These are phyloP conservation scores for Akanthomyces lecanii DNA, from an alignment of 2,329 filamentous ascomycete species.

Conservation along the genomic window DNA sequence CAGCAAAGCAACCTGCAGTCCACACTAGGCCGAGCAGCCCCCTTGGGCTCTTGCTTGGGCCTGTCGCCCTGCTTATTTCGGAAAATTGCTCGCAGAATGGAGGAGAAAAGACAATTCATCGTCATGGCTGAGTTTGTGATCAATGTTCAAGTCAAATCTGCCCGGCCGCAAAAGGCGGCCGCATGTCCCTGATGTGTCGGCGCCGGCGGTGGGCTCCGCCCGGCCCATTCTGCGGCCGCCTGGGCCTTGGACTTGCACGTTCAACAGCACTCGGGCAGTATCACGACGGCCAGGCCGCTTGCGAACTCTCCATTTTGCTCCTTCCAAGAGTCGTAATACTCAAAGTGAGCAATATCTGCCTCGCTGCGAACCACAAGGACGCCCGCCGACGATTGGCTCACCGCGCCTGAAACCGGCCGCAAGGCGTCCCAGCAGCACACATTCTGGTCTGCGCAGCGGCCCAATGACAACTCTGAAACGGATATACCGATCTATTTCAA, in stretches of 20 bases:
- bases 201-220: background rate
- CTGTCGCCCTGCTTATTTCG: no score
- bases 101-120: no score
- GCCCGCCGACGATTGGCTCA: background rate
- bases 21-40: background rate
- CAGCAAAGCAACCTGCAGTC: background rate
- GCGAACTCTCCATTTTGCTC: background rate
- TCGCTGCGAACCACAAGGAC: background rate
- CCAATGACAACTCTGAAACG: background rate
- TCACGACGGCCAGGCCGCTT: background rate
- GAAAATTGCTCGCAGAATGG: no score
- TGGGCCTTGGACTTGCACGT: background rate
- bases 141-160: background rate
- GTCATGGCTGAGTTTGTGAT: no score
- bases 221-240: conserved; percentile 8
- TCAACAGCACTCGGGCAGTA: background rate
- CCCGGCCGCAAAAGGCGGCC: conserved; percentile 6
- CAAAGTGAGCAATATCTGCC: background rate
- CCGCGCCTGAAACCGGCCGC: background rate
- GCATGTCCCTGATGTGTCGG: background rate
- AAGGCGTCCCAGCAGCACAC: background rate
- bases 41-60: no score
- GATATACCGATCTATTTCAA: background rate
- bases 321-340: background rate
- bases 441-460: background rate